These are phyloP conservation scores for Dioszegia aurantiaca DNA, from an alignment of 768 basidiomycete species.

Conservation along the genomic window DNA sequence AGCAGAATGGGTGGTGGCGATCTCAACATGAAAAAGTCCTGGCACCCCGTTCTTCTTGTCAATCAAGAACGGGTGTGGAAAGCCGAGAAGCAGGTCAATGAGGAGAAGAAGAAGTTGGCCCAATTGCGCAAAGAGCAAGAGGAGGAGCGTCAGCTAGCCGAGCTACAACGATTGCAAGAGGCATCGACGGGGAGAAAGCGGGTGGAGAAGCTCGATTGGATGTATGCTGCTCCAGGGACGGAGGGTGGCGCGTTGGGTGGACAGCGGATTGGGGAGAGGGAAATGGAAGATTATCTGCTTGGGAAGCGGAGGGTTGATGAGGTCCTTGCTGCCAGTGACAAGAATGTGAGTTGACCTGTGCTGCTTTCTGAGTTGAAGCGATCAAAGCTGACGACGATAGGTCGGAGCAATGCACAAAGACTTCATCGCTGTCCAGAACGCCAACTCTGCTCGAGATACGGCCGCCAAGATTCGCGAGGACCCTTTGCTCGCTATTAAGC, in stretches of 20 bases:
- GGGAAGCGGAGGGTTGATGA: conserved; percentile 98
- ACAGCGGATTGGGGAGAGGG: conserved; percentile 58
- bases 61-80: conserved; percentile 99
- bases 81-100: conserved; percentile 94
- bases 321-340: conserved; percentile 76
- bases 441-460: conserved; percentile 81
- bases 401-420: conserved; percentile 63
- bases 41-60: conserved; percentile 96
- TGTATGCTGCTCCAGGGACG: conserved; percentile 96
- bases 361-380: too few species aligned
- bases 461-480: conserved; percentile 95
- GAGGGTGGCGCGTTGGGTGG: conserved; percentile 62
- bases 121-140: conserved; percentile 97
- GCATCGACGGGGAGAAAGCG: conserved; percentile 92
- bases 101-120: conserved; percentile 97
- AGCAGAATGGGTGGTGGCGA: conserved; percentile 94
- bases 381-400: conserved; percentile 16
- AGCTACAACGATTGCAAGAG: conserved; percentile 91
- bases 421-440: conserved; percentile 92
- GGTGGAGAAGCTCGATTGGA: conserved; percentile 95
- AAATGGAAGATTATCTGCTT: conserved; percentile 91
- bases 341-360: conserved; percentile 63
- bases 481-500: conserved; percentile 93
- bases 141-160: conserved; percentile 93
- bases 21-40: conserved; percentile 87